Conservation (phyloP, 108 stramenopile species). For the Mediolabrus comicus region DNA sequence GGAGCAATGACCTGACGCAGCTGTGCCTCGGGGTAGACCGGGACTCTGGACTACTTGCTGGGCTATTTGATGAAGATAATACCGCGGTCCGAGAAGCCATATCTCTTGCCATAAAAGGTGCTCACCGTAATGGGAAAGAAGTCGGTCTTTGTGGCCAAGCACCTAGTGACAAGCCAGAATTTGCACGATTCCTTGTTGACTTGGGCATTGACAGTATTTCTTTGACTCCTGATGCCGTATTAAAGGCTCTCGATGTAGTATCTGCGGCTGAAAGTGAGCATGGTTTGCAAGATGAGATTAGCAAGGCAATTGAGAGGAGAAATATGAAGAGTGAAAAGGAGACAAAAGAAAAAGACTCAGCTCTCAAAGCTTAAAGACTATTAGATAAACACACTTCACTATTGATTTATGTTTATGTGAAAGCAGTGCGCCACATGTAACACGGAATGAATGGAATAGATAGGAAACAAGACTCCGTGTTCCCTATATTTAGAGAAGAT, state of each 20-base stretch:
- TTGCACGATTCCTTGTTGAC: conserved; percentile 42
- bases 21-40: conserved; percentile 43
- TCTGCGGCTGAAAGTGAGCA: conserved; percentile 22
- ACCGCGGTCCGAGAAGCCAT: conserved; percentile 34
- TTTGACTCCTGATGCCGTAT: conserved; percentile 42
- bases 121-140: conserved; percentile 32
- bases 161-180: conserved; percentile 40
- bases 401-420: no score
- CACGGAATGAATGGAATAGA: no score
- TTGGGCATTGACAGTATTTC: conserved; percentile 52
- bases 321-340: neutral
- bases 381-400: no score
- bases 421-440: no score
- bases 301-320: neutral
- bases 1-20: conserved; percentile 49
- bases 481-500: no score
- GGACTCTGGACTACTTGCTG: conserved; percentile 35
- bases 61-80: conserved; percentile 45
- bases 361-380: neutral
- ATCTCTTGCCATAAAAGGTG: conserved; percentile 25
- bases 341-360: neutral
- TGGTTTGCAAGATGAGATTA: neutral
- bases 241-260: conserved; percentile 21
- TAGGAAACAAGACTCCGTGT: no score
- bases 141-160: conserved; percentile 49